phyloP scores from a whole-genome alignment of 2,329 filamentous ascomycete genomes.

The Colletotrichum sp. region DNA sequence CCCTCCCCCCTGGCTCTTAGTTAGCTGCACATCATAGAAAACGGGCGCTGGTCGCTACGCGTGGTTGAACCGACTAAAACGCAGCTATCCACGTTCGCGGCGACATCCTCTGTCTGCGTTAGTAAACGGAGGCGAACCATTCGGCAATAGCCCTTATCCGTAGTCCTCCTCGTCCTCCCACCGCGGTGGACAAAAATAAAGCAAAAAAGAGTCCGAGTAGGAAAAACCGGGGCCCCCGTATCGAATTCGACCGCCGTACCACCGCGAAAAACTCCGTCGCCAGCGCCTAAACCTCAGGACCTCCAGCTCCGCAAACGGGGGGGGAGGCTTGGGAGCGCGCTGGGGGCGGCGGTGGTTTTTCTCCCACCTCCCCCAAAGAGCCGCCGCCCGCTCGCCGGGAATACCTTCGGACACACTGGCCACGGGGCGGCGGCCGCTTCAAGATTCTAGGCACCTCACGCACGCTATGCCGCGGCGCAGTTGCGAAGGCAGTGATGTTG shows the following conservation, averaged over 20 bases:
- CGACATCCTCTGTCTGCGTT: neutral
- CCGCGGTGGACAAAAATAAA: neutral
- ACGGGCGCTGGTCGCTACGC: neutral
- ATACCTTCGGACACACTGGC: neutral
- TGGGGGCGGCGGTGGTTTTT: neutral
- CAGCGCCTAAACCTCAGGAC: neutral
- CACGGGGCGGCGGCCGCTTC: neutral
- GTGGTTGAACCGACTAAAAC: neutral
- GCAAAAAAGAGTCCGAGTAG: neutral
- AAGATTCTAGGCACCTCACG: neutral
- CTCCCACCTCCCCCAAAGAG: neutral
- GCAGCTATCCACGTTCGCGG: neutral
- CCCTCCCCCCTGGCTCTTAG: neutral
- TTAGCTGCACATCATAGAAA: neutral
- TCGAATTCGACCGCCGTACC: conserved; percentile 12
- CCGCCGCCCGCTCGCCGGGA: neutral
- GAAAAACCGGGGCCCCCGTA: neutral
- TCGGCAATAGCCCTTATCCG: neutral
- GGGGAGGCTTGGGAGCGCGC: neutral
- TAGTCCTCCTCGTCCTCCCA: neutral
- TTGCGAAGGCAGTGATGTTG: neutral
- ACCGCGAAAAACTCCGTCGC: conserved; percentile 11
- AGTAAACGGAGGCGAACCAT: neutral
- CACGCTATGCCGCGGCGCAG: neutral
- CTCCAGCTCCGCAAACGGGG: conserved; percentile 13